Evolutionary conservation across 805 yeast species (phyloP).

Genomic region (Ascoidea rubescens): DNA sequence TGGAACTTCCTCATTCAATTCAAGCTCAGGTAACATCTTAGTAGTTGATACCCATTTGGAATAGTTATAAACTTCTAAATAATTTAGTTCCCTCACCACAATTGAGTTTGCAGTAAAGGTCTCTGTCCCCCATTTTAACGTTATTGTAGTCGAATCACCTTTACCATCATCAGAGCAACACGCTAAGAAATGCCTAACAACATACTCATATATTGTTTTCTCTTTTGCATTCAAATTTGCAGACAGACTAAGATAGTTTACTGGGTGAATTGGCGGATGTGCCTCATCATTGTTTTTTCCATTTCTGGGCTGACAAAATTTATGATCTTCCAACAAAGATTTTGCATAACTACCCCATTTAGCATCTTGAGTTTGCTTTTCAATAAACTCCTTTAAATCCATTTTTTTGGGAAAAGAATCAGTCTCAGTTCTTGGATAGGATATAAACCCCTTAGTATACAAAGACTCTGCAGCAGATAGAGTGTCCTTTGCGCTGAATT

Average conservation of each 20-base stretch:
- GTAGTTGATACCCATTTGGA: constrained; percentile 54
- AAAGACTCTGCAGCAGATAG: constrained; percentile 70
- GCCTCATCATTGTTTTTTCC: constrained; percentile 89
- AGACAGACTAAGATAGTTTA: constrained; percentile 21
- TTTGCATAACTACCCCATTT: constrained; percentile 68
- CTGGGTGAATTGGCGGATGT: constrained; percentile 97
- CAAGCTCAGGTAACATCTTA: constrained; percentile 50
- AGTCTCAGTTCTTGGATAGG: constrained; percentile 97
- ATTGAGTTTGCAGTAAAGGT: constrained; percentile 60
- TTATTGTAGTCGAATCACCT: constrained; percentile 53
- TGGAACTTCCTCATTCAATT: constrained; percentile 39
- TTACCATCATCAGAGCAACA: constrained; percentile 86
- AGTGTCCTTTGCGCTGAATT: constrained; percentile 68
- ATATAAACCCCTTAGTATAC: constrained; percentile 74
- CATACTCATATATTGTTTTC: constrained; percentile 70
- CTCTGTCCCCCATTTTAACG: constrained; percentile 70
- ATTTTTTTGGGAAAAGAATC: constrained; percentile 68
- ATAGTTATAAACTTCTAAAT: constrained; percentile 68
- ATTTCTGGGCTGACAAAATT: constrained; percentile 52
- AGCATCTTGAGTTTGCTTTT: constrained; percentile 39
- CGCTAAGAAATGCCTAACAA: constrained; percentile 77
- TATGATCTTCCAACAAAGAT: constrained; percentile 24
- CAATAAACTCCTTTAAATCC: constrained; percentile 51
- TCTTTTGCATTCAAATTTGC: constrained; percentile 30
- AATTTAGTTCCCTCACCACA: constrained; percentile 59